Conservation (phyloP, 148 eudicot genomes). For the Fagopyrum tataricum region DNA sequence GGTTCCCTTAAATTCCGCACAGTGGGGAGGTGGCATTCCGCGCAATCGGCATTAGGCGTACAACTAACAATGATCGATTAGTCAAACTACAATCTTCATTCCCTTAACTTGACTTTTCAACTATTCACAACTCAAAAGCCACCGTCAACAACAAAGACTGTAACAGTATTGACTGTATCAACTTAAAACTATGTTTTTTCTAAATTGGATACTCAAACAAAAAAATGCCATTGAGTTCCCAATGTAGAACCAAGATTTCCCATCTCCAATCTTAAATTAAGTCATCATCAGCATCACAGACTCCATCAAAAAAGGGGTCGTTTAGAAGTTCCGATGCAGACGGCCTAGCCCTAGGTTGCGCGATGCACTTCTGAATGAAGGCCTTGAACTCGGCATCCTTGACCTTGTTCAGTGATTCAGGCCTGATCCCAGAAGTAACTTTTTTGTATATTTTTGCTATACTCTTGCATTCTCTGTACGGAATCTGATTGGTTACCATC, state of each 20-base stretch:
- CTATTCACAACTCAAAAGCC: background rate
- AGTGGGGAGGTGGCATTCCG: no score
- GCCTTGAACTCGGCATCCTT: constrained; percentile 45
- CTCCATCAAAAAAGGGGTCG: constrained; percentile 55
- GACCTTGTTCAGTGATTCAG: constrained; percentile 49
- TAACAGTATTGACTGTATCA: background rate
- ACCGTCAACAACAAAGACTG: background rate
- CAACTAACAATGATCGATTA: background rate
- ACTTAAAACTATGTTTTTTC: background rate
- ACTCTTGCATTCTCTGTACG: constrained; percentile 68
- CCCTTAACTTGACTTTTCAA: constrained; percentile 4
- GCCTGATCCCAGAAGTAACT: constrained; percentile 53
- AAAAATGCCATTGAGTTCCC: background rate
- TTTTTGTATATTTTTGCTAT: constrained; percentile 62
- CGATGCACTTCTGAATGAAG: constrained; percentile 76
- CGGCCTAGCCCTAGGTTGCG: constrained; percentile 57
- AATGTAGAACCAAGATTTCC: background rate
- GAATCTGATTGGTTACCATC: constrained; percentile 71
- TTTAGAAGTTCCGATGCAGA: constrained; percentile 63
- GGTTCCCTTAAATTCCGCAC: no score
- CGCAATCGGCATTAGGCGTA: no score
- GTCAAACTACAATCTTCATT: background rate
- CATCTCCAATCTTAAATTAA: background rate
- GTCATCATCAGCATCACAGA: constrained; percentile 37
- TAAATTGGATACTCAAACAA: background rate